Base-by-base conservation (phyloP, 1,284 basidiomycete species). In the Cutaneotrichosporon mucoides region DNA sequence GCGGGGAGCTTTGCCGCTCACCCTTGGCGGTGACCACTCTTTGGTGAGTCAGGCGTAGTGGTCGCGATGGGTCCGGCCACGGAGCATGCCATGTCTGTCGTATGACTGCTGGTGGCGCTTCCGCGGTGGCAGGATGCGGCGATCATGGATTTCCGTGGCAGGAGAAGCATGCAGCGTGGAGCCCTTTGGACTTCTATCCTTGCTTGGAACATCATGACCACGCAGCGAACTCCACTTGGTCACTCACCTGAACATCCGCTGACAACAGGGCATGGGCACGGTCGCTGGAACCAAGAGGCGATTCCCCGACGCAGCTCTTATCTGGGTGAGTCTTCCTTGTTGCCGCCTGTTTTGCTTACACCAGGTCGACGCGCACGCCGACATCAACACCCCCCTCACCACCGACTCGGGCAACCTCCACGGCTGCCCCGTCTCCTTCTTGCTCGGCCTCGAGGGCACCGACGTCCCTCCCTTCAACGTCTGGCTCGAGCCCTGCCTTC, bases 341-440 rank as follows among this genome's bases (percentile, higher is more conserved):
- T 24, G 24, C 24, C 3, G 24, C 24, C 24, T 24, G 24, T 24
- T 3, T 24, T 24, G 24, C 46, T 58, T 41, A 55, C 40, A 15
- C 4, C 63, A 78, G 75, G 70, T 94, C 61, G 92, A 95, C 73
- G 89, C 90, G 4, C 89, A 93, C 67, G 88, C 93, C 43, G 96
- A 99, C 77, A 92, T 99, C 81, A 98, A 99, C 80, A 96, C 94
- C 7, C 81, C 85, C 6, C 84, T 88, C 56, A 88, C 90, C 10
- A 96, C 94, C 24, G 86, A 83, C 60, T 88, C 90, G 59, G 94
- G 95, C 48, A 98, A 99, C 79, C 86, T 99, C 63, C 96, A 99
- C 80, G 96, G 96, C 65, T 97, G 96, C 87, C 96, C 95, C 41
- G 84, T 98, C 51, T 91, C 95, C 15, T 99, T 99, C 85, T 85